Base-by-base conservation (phyloP, 768 basidiomycete species). In the Rhodotorula kratochvilovae region DNA sequence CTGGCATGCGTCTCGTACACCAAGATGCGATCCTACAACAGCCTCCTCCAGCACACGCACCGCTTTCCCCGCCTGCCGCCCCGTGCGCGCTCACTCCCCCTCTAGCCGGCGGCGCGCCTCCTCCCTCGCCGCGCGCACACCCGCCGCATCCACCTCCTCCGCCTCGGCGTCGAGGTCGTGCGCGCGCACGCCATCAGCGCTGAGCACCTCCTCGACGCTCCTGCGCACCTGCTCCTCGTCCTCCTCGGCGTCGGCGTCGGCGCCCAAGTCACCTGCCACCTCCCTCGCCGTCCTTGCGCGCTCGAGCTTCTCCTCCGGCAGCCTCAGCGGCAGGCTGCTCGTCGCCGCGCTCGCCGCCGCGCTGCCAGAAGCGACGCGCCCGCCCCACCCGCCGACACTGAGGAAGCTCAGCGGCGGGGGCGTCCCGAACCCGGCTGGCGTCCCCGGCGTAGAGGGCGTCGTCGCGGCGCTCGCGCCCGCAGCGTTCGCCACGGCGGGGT, bases 341-440 rank as follows among this genome's bases (percentile, higher is more conserved):
- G n/a, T n/a, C n/a, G n/a, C n/a, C n/a, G n/a, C 51, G 5, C n/a
- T 29, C 45, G 10, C 12, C 45, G 51, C 27, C 29, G 27, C 27
- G 48, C 48, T 50, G 23, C 29, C 35, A 2, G 25, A 12, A 8
- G 25, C 29, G 21, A 29, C 42, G 21, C 42, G 36, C 11, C 39
- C 42, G 27, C 63, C 42, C 51, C 63, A 54, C 5, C 63, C 51
- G 16, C 58, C 58, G 17, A 59, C 42, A 42, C 58, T n/a, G 39
- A 59, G 42, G 29, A 64, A 54, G 39, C 63, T 55, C 54, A 25
- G 12, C 29, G 33, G 27, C 39, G 53, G 51, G 19, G 51, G 53
- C 15, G 39, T 53, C 5, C 35, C 51, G 16, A 42, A 43, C n/a
- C 63, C 53, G 4, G 51, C 31, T n/a, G 42, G 35, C 35, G 51